These are phyloP conservation scores for Rhodotorula taiwanensis DNA, from an alignment of 768 basidiomycete genomes.

Conservation along the genomic window DNA sequence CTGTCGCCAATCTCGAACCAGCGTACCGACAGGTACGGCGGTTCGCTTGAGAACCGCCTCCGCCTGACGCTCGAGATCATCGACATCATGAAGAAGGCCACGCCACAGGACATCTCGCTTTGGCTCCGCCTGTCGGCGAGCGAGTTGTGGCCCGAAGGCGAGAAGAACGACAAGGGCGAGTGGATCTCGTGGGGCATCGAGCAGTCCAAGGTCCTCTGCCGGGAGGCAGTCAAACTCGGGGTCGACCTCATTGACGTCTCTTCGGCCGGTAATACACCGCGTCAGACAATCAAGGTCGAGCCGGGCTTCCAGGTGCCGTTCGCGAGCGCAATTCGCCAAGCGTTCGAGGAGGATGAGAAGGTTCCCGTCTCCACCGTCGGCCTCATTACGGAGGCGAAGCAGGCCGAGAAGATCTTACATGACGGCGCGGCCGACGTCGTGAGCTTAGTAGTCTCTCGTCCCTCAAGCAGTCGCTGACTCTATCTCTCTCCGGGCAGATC, in stretches of 20 bases:
- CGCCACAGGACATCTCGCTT: constrained; percentile 58
- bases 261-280: constrained; percentile 59
- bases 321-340: constrained; percentile 60
- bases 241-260: constrained; percentile 72
- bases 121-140: constrained; percentile 65
- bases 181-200: constrained; percentile 72
- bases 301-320: constrained; percentile 68
- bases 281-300: constrained; percentile 55
- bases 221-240: constrained; percentile 49
- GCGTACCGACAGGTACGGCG: constrained; percentile 66
- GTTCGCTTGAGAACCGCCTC: constrained; percentile 60
- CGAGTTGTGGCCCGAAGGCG: constrained; percentile 61
- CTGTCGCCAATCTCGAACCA: constrained; percentile 67
- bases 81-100: constrained; percentile 53
- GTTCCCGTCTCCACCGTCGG: constrained; percentile 54
- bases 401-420: constrained; percentile 61
- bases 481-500: neutral
- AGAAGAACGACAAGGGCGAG: constrained; percentile 52
- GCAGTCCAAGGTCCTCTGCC: constrained; percentile 53
- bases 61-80: constrained; percentile 60
- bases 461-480: too few relatives aligned
- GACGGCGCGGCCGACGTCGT: constrained; percentile 64
- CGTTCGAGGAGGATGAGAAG: constrained; percentile 44
- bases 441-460: too few relatives aligned
- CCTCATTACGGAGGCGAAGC: constrained; percentile 59